Evolutionary conservation across 164 flowering plant species (phyloP), one percentile per base, ranked within the genome.

Genomic region (Hamamelis virginiana): DNA sequence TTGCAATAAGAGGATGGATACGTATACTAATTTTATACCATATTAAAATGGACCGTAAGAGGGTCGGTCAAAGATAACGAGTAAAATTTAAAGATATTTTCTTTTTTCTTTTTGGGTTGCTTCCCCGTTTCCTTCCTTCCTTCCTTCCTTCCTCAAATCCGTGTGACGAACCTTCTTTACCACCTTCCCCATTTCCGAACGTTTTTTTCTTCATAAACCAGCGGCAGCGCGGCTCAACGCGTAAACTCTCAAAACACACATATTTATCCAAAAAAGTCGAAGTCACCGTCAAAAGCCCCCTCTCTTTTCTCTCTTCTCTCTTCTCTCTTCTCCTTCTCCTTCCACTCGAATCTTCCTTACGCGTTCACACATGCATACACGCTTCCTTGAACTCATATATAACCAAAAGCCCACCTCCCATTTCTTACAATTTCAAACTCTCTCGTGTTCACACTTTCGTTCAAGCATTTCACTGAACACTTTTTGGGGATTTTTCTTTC

Each of bases 381-480:
- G 55, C 55, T 51, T 51, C 55, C 19, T 51, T 44, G 10, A 14
- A 9, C 15, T 46, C 15, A 51, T 51, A 51, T n/a, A 51, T 19
- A 16, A n/a, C 1, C 16, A 51, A 51, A 0, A 21, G 4, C 5
- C 16, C 6, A 16, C 19, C n/a, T 51, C 3, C 21, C 55, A 1
- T 19, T 16, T 5, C 18, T 21, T 16, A 3, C 22, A 18, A 15
- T 16, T 18, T 51, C 55, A 51, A 51, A 51, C 22, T 8, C n/a
- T 18, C 1, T 2, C 23, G 6, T 1, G 9, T 73, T 65, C 72
- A 51, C 72, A 55, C 45, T 53, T 15, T 27, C 28, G 1, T 51
- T 69, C 67, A 62, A n/a, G 47, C 62, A 23, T 53, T 70, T 63
- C 46, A 5, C 66, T 67, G 4, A 15, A 66, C 70, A 56, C 22